Evolutionary conservation across 2,329 filamentous ascomycete species (phyloP).

Genomic region (Macrophomina phaseolina): DNA sequence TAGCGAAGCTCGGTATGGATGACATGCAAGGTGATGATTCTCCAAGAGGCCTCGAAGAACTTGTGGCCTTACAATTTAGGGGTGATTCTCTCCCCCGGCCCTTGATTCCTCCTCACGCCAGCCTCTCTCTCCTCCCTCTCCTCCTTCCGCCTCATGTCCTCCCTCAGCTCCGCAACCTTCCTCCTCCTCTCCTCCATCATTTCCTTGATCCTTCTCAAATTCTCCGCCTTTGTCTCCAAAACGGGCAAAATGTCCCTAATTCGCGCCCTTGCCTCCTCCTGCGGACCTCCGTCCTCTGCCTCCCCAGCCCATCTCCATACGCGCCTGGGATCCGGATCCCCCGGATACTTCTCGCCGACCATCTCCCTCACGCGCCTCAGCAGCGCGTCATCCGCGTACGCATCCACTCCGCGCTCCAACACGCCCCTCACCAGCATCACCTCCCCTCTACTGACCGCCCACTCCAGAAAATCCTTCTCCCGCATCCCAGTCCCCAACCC

Average conservation of each 20-base stretch:
- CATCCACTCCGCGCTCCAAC: background rate
- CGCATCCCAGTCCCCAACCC: background rate
- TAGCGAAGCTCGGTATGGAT: too few relatives aligned
- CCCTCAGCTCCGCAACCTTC: background rate
- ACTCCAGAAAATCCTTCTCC: background rate
- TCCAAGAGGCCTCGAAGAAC: too few relatives aligned
- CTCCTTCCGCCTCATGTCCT: background rate
- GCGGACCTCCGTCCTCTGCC: background rate
- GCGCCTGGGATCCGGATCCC: background rate
- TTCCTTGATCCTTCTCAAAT: background rate
- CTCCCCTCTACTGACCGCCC: background rate
- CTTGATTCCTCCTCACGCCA: background rate
- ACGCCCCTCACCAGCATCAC: background rate
- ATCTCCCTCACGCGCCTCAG: background rate
- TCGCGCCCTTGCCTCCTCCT: background rate
- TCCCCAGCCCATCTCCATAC: background rate
- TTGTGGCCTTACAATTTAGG: background rate
- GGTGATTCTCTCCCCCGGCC: background rate
- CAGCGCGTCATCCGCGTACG: background rate
- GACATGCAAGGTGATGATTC: too few relatives aligned
- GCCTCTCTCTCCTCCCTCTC: background rate
- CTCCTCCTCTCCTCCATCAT: conserved; percentile 5
- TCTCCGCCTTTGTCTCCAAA: background rate
- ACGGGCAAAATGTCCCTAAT: background rate
- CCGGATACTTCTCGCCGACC: background rate